phyloP scores from a whole-genome alignment of 1,284 basidiomycete species.

The Tylopilus sp. region DNA sequence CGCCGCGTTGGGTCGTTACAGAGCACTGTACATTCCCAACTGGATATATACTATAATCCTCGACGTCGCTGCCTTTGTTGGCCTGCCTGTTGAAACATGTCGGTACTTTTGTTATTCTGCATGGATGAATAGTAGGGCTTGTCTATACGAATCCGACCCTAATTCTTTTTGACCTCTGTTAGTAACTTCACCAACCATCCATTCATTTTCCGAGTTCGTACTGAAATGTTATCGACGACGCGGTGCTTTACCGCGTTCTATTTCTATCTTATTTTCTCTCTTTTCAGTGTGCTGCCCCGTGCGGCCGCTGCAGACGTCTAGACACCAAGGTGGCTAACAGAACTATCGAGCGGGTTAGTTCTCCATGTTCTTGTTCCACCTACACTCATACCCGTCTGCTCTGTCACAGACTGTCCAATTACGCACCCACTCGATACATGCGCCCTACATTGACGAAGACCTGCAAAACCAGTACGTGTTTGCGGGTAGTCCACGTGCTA shows the following conservation, averaged over 20 bases:
- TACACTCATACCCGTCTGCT: neutral
- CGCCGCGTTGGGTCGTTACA: constrained; percentile 93
- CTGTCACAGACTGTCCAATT: constrained; percentile 73
- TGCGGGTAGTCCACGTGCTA: neutral
- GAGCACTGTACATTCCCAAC: constrained; percentile 97
- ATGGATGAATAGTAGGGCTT: constrained; percentile 21
- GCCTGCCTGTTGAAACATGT: constrained; percentile 13
- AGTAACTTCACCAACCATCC: too few species aligned
- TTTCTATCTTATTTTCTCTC: constrained; percentile 16
- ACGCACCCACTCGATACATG: constrained; percentile 87
- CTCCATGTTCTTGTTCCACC: neutral
- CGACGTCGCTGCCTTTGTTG: neutral
- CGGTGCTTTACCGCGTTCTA: constrained; percentile 32
- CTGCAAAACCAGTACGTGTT: constrained; percentile 81
- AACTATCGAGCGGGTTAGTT: constrained; percentile 75
- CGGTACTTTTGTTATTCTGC: constrained; percentile 20
- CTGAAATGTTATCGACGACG: constrained; percentile 14
- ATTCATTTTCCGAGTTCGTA: constrained; percentile 8
- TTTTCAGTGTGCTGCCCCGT: constrained; percentile 25
- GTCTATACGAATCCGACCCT: constrained; percentile 20
- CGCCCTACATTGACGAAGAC: constrained; percentile 90
- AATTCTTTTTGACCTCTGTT: neutral
- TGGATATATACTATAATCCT: constrained; percentile 84
- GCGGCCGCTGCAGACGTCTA: constrained; percentile 51
- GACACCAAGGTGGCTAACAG: constrained; percentile 70